Base-by-base conservation (phyloP, 371 early-diverging fungal genomes). In the Lichtheimia hyalospora region DNA sequence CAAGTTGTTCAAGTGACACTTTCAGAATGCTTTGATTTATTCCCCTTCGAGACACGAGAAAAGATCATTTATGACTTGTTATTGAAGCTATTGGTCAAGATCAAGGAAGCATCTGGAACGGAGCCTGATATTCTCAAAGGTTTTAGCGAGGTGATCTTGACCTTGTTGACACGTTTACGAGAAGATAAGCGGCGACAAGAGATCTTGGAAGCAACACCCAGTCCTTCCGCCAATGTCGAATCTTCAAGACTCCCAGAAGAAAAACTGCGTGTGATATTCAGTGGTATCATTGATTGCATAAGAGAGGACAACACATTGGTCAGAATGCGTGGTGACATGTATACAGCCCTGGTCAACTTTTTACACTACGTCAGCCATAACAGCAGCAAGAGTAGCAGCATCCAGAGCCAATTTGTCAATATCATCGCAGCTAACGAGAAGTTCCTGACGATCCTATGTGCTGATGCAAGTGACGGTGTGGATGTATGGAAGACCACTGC, bases 401-500 rank as follows among this genome's bases (percentile, higher is more conserved):
- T 68, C 57, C 39, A 52, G 55, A 25, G 18, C 54, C 64, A 71
- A 39, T 60, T 73, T 13, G 64, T 69, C 40, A 57, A 52, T 46
- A 41, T 20, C 2, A 50, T 69, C 14, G 49, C 34, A 53, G 48
- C 41, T 63, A 68, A 83, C 34, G 86, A 93, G 40, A 75, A 80
- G 12, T 67, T 95, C 39, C 71, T 95, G 13, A 89, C 89, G 54
- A 71, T 75, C 0, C 65, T 93, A 3, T 88, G 92, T 63, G 73
- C 79, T 0, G 98, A 97, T 72, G 96, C 96, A 0, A 83, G 85
- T 0, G 89, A 91, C 62, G 92, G 89, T 6, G 78, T 83, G 25
- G 87, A 83, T 46, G 86, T 92, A 7, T 92, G 94, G 90, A 89
- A 92, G 62, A 89, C 93, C 3, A 88, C 93, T 0, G 92, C 98